Evolutionary conservation across 352 stramenopile species (phyloP).

Genomic region (Globisporangium nagaii): DNA sequence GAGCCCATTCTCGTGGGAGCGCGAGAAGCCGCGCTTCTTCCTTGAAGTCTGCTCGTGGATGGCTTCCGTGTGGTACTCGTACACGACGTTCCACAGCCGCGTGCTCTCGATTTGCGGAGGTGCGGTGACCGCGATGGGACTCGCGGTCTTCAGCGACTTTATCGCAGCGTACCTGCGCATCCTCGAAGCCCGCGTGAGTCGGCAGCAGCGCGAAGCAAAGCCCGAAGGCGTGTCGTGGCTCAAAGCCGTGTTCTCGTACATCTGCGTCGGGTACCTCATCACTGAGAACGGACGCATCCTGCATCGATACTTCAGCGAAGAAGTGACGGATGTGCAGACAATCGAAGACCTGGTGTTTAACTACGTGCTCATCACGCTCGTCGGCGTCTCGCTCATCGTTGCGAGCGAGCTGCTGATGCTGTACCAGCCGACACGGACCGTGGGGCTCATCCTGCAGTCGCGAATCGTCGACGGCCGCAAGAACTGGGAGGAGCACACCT

Average conservation of each 20-base stretch:
- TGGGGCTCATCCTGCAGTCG: conserved; percentile 58
- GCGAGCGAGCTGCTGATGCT: conserved; percentile 71
- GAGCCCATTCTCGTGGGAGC: conserved; percentile 39
- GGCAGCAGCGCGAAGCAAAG: conserved; percentile 18
- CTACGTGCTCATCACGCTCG: conserved; percentile 67
- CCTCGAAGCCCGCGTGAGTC: conserved; percentile 37
- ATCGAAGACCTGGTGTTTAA: conserved; percentile 64
- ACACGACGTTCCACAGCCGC: conserved; percentile 42
- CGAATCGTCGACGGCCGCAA: conserved; percentile 60
- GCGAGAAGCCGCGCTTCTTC: conserved; percentile 51
- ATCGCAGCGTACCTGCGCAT: conserved; percentile 47
- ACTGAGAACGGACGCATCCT: conserved; percentile 39
- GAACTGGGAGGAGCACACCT: conserved; percentile 59
- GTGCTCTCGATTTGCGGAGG: conserved; percentile 41
- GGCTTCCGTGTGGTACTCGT: conserved; percentile 62
- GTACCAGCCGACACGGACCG: conserved; percentile 52
- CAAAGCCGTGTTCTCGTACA: conserved; percentile 60
- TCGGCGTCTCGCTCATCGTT: conserved; percentile 70
- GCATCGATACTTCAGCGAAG: conserved; percentile 34
- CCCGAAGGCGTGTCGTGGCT: conserved; percentile 54
- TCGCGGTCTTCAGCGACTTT: conserved; percentile 56
- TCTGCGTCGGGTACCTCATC: conserved; percentile 63
- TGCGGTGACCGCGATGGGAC: conserved; percentile 24
- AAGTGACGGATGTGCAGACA: conserved; percentile 23
- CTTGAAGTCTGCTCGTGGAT: conserved; percentile 75